phyloP scores from a whole-genome alignment of 306 rosid species.

The Fragaria nilgerrensis region DNA sequence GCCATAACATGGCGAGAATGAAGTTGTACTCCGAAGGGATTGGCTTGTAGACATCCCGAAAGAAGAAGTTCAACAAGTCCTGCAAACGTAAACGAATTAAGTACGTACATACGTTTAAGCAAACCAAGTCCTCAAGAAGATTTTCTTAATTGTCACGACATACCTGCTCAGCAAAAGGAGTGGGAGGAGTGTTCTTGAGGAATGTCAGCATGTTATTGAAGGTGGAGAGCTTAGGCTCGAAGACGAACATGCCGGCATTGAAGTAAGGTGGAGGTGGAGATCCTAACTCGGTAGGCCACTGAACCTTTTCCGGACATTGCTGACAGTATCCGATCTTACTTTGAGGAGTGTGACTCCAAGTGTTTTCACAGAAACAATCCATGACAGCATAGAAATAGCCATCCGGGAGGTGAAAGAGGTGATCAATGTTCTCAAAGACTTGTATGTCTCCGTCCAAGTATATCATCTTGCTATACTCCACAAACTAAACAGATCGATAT shows the following conservation, averaged over 20 bases:
- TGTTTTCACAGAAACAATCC: constrained; percentile 17
- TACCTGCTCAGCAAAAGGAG: constrained; percentile 17
- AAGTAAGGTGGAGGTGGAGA: constrained; percentile 12
- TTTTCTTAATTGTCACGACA: neutral
- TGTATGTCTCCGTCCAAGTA: constrained; percentile 19
- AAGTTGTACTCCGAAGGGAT: constrained; percentile 11
- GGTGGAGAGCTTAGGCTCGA: constrained; percentile 3
- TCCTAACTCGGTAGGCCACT: constrained; percentile 2
- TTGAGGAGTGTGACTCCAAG: constrained; percentile 12
- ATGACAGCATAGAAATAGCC: constrained; percentile 3
- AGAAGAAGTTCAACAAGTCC: constrained; percentile 8
- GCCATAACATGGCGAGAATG: constrained; percentile 12
- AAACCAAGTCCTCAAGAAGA: neutral
- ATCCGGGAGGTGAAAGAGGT: constrained; percentile 1
- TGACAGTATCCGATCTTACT: constrained; percentile 9
- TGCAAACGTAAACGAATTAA: neutral
- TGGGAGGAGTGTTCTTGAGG: neutral
- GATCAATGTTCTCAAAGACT: constrained; percentile 5
- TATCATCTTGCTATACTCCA: constrained; percentile 15
- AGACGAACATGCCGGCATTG: constrained; percentile 15
- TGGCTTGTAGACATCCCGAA: constrained; percentile 3
- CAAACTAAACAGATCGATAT: neutral
- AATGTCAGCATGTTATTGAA: neutral
- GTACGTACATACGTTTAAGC: neutral
- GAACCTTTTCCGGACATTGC: constrained; percentile 10